phyloP scores from a whole-genome alignment of 352 stramenopile genomes.

The Lagenidium giganteum region DNA sequence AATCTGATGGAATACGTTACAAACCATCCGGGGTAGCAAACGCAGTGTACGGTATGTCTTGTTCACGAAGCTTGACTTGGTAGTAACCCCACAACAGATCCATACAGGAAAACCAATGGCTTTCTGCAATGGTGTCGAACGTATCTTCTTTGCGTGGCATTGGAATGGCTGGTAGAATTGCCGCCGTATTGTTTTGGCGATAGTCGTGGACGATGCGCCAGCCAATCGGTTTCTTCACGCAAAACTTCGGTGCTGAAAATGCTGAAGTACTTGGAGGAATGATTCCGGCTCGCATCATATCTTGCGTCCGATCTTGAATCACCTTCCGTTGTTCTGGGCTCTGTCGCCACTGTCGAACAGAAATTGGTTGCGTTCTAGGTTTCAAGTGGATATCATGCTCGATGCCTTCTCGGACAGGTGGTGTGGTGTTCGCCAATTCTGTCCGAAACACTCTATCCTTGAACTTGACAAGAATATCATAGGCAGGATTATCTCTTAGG shows the following conservation, averaged over 20 bases:
- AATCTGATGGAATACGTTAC: too few species aligned
- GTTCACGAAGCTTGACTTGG: conserved; percentile 9
- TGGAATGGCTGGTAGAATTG: conserved; percentile 1
- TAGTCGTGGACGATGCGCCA: conserved; percentile 25
- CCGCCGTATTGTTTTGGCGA: neutral
- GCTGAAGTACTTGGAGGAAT: conserved; percentile 12
- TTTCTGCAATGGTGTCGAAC: conserved; percentile 11
- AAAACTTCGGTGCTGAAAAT: conserved; percentile 14
- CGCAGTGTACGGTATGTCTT: conserved; percentile 17
- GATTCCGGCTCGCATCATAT: conserved; percentile 1
- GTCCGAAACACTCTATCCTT: too few species aligned
- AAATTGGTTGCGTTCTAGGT: conserved; percentile 2
- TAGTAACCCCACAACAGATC: conserved; percentile 15
- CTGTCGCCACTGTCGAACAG: conserved; percentile 10
- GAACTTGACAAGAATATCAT: conserved; percentile 4
- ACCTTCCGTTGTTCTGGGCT: conserved; percentile 3
- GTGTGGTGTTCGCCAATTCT: too few species aligned
- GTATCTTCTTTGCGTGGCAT: conserved; percentile 18
- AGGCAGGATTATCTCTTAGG: conserved; percentile 3
- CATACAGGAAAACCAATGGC: conserved; percentile 13
- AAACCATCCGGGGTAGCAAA: conserved; percentile 14
- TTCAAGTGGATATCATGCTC: conserved; percentile 10
- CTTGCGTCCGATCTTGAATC: conserved; percentile 7
- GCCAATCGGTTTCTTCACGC: conserved; percentile 14
- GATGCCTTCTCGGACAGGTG: too few species aligned